phyloP scores from a whole-genome alignment of 345 rosid species.

The Cardiospermum halicacabum region DNA sequence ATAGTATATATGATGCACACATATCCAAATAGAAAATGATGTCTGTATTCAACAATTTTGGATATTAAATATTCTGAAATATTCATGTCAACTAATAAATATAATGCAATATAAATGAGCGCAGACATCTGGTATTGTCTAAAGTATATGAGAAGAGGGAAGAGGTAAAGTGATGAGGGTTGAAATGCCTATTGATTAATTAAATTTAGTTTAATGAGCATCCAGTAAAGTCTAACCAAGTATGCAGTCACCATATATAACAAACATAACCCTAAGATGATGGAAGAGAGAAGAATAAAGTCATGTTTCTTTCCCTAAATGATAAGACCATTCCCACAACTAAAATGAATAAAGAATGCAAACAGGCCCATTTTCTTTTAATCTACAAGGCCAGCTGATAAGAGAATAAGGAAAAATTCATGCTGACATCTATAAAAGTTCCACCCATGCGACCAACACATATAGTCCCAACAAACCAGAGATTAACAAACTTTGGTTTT shows the following conservation, averaged over 20 bases:
- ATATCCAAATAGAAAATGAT: background rate
- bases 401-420: background rate
- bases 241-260: background rate
- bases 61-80: background rate
- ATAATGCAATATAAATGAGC: background rate
- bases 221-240: background rate
- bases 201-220: background rate
- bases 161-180: background rate
- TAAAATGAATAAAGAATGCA: background rate
- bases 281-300: background rate
- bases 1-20: background rate
- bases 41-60: too few species aligned
- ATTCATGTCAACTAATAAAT: background rate
- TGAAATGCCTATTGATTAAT: background rate
- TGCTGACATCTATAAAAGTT: background rate
- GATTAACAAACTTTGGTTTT: background rate
- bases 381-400: background rate
- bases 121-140: background rate
- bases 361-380: background rate
- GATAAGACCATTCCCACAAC: background rate
- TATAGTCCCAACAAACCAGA: background rate
- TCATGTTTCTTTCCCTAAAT: background rate
- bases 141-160: background rate
- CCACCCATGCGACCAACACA: background rate
- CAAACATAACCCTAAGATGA: background rate